A percentile compares a stretch with the other conserved stretches of the same genome.
Evolutionary conservation across 2,329 filamentous ascomycete genomes (phyloP).

Genomic region (Cordyceps sp.): DNA sequence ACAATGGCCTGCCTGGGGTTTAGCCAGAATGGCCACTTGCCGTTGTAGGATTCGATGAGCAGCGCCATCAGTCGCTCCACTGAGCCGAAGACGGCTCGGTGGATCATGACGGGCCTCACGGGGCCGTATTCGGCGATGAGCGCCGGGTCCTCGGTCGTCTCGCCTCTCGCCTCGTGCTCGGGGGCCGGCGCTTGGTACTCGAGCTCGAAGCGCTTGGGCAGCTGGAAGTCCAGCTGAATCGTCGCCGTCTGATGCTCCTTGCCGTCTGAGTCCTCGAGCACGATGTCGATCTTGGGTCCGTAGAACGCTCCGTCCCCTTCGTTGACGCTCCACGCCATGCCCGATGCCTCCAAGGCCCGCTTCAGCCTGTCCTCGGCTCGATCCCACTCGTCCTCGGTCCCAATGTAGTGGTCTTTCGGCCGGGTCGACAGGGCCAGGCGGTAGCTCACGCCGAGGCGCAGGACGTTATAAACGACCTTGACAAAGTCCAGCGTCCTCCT

Average conservation of each 20-base stretch:
- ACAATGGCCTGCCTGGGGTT: slow-evolving; percentile 65
- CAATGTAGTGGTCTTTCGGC: slow-evolving; percentile 62
- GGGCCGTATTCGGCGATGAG: slow-evolving; percentile 35
- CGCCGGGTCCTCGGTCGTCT: slow-evolving; percentile 29
- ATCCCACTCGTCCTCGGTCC: slow-evolving; percentile 47
- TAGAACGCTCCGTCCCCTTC: slow-evolving; percentile 81
- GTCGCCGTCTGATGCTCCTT: slow-evolving; percentile 84
- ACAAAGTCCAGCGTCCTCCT: slow-evolving; percentile 59
- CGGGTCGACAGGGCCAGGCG: slow-evolving; percentile 64
- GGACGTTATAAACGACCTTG: slow-evolving; percentile 50
- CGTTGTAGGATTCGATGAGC: slow-evolving; percentile 67
- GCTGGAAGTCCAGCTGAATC: slow-evolving; percentile 78
- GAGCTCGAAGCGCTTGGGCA: slow-evolving; percentile 66
- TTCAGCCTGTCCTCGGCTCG: slow-evolving; percentile 23
- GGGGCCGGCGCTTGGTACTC: slow-evolving; percentile 57
- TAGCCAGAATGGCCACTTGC: slow-evolving; percentile 77
- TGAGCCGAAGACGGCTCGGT: slow-evolving; percentile 71
- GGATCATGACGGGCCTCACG: slow-evolving; percentile 61
- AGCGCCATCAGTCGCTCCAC: slow-evolving; percentile 75
- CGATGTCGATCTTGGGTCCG: slow-evolving; percentile 81
- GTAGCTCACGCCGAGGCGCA: slow-evolving; percentile 52
- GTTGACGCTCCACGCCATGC: slow-evolving; percentile 56
- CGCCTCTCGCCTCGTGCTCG: slow-evolving; percentile 37
- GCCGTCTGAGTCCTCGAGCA: slow-evolving; percentile 61
- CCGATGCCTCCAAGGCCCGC: slow-evolving; percentile 43